phyloP scores from a whole-genome alignment of 805 yeast species.

The Kuraishia floccosa region DNA sequence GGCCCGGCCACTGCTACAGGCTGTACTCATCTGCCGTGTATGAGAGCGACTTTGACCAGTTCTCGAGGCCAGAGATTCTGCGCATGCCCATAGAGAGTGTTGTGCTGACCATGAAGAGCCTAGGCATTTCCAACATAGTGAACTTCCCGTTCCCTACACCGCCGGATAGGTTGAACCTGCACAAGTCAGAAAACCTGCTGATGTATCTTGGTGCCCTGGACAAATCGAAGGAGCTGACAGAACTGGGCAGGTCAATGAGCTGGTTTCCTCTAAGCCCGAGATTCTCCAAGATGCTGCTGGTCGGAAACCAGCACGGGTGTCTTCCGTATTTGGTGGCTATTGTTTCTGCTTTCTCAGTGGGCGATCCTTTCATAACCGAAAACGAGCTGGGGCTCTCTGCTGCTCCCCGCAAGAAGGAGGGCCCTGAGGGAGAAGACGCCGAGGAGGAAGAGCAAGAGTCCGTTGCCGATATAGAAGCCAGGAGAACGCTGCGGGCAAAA shows the following conservation, averaged over 20 bases:
- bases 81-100: conserved; percentile 96
- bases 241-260: conserved; percentile 77
- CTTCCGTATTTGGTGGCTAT: conserved; percentile 83
- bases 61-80: conserved; percentile 80
- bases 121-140: conserved; percentile 85
- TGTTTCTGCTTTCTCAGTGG: conserved; percentile 87
- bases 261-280: conserved; percentile 90
- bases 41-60: conserved; percentile 76
- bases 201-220: conserved; percentile 71
- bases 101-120: conserved; percentile 90
- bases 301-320: conserved; percentile 82
- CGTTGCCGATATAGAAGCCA: conserved; percentile 24
- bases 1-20: conserved; percentile 96
- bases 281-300: conserved; percentile 78
- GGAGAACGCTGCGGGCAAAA: conserved; percentile 30
- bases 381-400: conserved; percentile 53
- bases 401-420: conserved; percentile 11
- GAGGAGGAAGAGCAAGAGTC: conserved; percentile 20
- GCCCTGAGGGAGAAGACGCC: conserved; percentile 26
- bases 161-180: conserved; percentile 53
- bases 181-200: conserved; percentile 56
- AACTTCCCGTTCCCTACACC: conserved; percentile 97
- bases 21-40: conserved; percentile 88
- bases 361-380: conserved; percentile 78
- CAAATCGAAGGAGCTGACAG: conserved; percentile 47